Conservation (phyloP, 2,329 filamentous ascomycete genomes). For the Tricladium varicosporioides region DNA sequence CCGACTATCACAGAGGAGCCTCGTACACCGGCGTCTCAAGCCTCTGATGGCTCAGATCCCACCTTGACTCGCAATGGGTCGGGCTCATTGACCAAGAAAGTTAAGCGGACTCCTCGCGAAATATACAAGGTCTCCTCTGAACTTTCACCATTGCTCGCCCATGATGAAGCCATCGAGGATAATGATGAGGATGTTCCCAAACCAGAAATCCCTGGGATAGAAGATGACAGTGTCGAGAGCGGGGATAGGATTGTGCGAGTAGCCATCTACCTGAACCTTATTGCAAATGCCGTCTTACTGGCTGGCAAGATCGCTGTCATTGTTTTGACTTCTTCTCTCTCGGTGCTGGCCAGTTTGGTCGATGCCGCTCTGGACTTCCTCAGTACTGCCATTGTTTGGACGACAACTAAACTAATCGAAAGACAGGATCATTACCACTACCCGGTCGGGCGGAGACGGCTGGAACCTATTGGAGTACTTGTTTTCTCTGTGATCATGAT, state of each 20-base stretch:
- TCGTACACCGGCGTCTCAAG: constrained; percentile 29
- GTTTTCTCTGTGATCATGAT: constrained; percentile 65
- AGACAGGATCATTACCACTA: constrained; percentile 43
- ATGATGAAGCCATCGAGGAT: constrained; percentile 42
- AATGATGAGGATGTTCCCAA: constrained; percentile 44
- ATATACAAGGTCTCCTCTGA: constrained; percentile 72
- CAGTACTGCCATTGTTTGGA: constrained; percentile 60
- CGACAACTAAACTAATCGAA: constrained; percentile 56
- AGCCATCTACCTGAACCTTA: constrained; percentile 73
- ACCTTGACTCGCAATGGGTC: constrained; percentile 31
- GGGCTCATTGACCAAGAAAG: constrained; percentile 44
- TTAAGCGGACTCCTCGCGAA: constrained; percentile 80
- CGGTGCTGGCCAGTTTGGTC: constrained; percentile 58
- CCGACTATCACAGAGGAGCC: constrained; percentile 74
- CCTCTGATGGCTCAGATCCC: neutral
- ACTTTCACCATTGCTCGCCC: constrained; percentile 55
- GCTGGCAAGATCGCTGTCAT: constrained; percentile 54
- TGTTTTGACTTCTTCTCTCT: constrained; percentile 55
- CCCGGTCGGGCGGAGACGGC: constrained; percentile 53
- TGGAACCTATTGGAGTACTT: constrained; percentile 61
- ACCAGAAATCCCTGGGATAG: constrained; percentile 66
- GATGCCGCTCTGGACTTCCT: constrained; percentile 61
- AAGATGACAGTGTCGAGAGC: constrained; percentile 72
- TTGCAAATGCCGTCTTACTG: constrained; percentile 57
- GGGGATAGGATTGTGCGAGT: constrained; percentile 74